Percentiles rank a stretch among this genome's conserved stretches.
phyloP scores from a whole-genome alignment of 306 rosid species.

The Lathyrus aphaca region DNA sequence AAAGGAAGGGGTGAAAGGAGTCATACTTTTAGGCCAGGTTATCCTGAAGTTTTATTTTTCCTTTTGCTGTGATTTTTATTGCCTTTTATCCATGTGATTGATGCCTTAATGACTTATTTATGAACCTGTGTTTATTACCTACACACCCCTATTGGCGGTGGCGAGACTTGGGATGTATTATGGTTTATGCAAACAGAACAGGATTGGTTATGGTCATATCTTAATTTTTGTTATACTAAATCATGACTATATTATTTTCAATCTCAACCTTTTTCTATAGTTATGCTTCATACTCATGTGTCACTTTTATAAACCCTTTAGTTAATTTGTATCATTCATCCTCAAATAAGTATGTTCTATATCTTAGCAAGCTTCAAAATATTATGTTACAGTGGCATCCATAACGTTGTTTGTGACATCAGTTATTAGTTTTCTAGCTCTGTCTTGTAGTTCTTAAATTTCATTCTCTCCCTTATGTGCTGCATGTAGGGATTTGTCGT shows the following conservation, averaged over 20 bases:
- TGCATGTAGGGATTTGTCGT: constrained; percentile 3
- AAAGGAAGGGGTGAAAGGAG: constrained; percentile 18
- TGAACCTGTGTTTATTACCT: constrained; percentile 22
- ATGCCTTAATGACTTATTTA: background rate
- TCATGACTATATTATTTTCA: constrained; percentile 12
- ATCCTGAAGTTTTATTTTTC: constrained; percentile 5
- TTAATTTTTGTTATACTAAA: background rate
- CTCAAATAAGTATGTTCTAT: constrained; percentile 8
- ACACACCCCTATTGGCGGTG: constrained; percentile 7
- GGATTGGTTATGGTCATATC: constrained; percentile 19
- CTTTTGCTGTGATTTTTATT: constrained; percentile 8
- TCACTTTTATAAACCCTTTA: constrained; percentile 3
- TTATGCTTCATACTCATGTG: constrained; percentile 1
- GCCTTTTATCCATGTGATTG: constrained; percentile 8
- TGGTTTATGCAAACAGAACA: constrained; percentile 13
- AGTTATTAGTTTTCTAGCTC: background rate
- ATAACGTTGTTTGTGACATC: background rate
- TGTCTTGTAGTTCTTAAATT: background rate
- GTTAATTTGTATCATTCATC: background rate
- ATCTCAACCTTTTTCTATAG: background rate
- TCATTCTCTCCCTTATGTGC: background rate
- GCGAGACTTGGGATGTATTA: background rate
- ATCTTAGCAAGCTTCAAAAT: constrained; percentile 6
- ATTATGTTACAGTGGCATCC: constrained; percentile 1
- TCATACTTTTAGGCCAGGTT: background rate